phyloP scores from a whole-genome alignment of 768 basidiomycete species.

The Lactarius sanguifluus region DNA sequence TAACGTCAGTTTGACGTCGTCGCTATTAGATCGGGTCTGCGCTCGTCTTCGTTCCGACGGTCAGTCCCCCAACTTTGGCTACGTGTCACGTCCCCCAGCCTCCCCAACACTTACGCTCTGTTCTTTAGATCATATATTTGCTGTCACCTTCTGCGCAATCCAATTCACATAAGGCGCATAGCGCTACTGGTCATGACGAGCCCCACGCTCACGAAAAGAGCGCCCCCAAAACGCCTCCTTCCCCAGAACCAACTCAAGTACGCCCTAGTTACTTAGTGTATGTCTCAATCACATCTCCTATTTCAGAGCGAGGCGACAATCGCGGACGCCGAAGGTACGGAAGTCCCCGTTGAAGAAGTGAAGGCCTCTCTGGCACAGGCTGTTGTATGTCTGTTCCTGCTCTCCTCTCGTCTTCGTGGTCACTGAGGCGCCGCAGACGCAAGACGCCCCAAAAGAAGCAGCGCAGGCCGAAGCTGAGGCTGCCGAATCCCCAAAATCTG shows the following conservation, averaged over 20 bases:
- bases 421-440: constrained; percentile 25
- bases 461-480: constrained; percentile 30
- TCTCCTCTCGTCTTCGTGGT: background rate
- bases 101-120: background rate
- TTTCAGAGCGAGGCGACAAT: constrained; percentile 22
- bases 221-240: constrained; percentile 42
- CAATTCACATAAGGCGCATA: constrained; percentile 42
- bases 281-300: background rate
- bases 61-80: constrained; percentile 9
- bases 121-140: constrained; percentile 23
- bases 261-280: background rate
- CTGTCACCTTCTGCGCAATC: constrained; percentile 27
- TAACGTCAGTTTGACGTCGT: background rate
- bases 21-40: constrained; percentile 25
- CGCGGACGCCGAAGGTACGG: constrained; percentile 34
- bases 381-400: constrained; percentile 22
- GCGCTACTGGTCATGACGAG: constrained; percentile 54
- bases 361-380: constrained; percentile 33
- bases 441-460: constrained; percentile 33
- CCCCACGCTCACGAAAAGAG: constrained; percentile 51
- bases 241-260: constrained; percentile 14
- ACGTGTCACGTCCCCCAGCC: constrained; percentile 36
- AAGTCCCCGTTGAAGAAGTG: constrained; percentile 33
- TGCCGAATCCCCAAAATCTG: constrained; percentile 22
- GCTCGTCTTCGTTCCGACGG: constrained; percentile 27